phyloP scores from a whole-genome alignment of 306 rosid species.

The Prunus kanzakura region DNA sequence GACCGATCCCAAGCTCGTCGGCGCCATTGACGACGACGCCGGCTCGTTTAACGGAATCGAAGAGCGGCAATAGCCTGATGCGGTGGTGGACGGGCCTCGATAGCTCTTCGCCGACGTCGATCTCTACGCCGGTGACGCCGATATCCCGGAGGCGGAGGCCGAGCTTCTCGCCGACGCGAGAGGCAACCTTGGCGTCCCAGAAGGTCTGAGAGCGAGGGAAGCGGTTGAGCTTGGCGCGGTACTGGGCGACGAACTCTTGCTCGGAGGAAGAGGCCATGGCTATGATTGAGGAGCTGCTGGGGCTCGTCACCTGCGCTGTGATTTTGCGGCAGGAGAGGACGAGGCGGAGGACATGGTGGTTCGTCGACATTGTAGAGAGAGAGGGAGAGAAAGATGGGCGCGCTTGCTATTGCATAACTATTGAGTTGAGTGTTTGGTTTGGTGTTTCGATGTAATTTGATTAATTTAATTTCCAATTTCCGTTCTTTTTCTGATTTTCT shows the following conservation, averaged over 20 bases:
- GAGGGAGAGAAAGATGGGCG: background rate
- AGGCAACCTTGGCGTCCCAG: conserved; percentile 32
- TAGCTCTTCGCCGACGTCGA: background rate
- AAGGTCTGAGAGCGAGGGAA: conserved; percentile 19
- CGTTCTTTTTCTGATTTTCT: no score
- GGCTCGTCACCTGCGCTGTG: conserved; percentile 26
- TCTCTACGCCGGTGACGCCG: background rate
- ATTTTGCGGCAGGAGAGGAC: conserved; percentile 29
- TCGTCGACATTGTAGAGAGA: conserved; percentile 11
- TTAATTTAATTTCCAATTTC: no score
- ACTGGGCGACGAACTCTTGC: conserved; percentile 27
- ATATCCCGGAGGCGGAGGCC: background rate
- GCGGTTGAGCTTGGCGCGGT: conserved; percentile 23
- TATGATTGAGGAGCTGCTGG: conserved; percentile 25
- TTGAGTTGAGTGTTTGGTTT: no score
- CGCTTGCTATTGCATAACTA: no score
- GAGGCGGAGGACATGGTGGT: conserved; percentile 25
- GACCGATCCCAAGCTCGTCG: background rate
- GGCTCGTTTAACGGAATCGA: background rate
- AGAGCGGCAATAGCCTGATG: background rate
- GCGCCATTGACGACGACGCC: background rate
- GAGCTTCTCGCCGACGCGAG: conserved; percentile 19
- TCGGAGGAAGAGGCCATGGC: conserved; percentile 41
- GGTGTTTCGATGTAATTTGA: no score
- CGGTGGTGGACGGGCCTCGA: background rate